Evolutionary conservation across 1,284 basidiomycete genomes (phyloP), one percentile per base, ranked within the genome.

Genomic region (Thelephora terrestris): DNA sequence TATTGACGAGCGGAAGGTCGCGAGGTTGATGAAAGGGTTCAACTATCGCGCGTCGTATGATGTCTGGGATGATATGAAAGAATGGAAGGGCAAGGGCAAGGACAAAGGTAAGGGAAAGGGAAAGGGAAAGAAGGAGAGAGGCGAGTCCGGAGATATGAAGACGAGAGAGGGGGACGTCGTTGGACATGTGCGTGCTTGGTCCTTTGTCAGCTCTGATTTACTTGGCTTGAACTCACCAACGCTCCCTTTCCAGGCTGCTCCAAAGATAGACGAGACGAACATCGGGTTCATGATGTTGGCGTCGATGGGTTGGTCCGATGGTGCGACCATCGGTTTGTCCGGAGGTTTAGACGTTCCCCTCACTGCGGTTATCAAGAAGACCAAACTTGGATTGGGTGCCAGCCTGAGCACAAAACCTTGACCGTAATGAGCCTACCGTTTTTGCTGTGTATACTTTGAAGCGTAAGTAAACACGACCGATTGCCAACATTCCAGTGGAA

Each of bases 281-380:
- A 55, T 88, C 49, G 88, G 88, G 0, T 91, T 89, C 66, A 75
- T 67, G 63, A 76, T 91, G 78, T 60, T 91, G 52, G 75, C 80
- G 16, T 68, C 71, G 44, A 89, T 90, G 86, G 86, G 86, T 23
- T 88, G 85, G 85, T 59, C 73, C 7, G 82, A 86, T 54, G 85
- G 85, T 1, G 69, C 75, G 29, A 67, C 71, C 10, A 86, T 88
- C 55, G 85, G 85, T 2, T 61, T 73, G 7, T 78, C 74, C 7
- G 79, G 77, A 27, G 73, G 74, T 1, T 61, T 88, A 43, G 77
- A 81, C n/a, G 74, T 63, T 6, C 85, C 85, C 7, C 60, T 89
- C 43, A 77, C 74, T 0, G 85, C 84, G 16, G 73, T 85, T 46
- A 81, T 87, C 61, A 89, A 88, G 66, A 75, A 74, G 53, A 78